Evolutionary conservation across 345 rosid species (phyloP), one percentile per base, ranked within the genome.

Genomic region (Microthlaspi erraticum): DNA sequence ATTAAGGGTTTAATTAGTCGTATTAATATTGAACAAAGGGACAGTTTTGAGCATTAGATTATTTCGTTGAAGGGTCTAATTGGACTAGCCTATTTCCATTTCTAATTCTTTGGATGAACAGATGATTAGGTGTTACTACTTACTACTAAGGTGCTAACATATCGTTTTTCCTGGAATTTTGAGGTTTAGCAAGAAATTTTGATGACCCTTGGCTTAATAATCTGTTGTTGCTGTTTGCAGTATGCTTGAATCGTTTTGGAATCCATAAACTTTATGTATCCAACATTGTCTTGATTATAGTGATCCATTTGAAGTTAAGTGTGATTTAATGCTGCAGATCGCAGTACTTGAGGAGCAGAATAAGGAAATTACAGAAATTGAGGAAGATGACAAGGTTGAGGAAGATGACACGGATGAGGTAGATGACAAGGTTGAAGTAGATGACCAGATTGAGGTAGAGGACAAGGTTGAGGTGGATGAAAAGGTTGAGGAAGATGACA

Each of bases 341-440:
- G 90, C 93, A 64, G 77, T 86, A 60, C 80, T 94, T 65, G 96
- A 91, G 78, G 87, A 83, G 63, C 83, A 85, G 73, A 84, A 79
- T 50, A 69, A 64, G 2, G 95, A 88, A 64, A 83, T 78, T 49
- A 74, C 59, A 16, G 97, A 83, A 58, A 77, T 61, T 58, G 93
- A 86, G 39, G 88, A 81, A 5, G 82, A 60, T 0, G 97, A 84
- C 60, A 80, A 79, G 55, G 72, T 41, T 64, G 90, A 86, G 1
- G 87, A 86, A 10, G 92, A 92, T 68, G 81, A 72, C 39, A 86
- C 82, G 66, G 76, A 74, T 49, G 73, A 68, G 10, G 74, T 38
- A 8, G 68, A 64, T 0, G 85, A 86, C 60, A 76, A 79, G 64
- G 71, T 38, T 53, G 88, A 87, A 31, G 39, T 83, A 17, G 53